Percentiles rank a stretch among this genome's conserved stretches.
Conservation (phyloP, 2,329 filamentous ascomycete species). For the Fusarium chaquense region DNA sequence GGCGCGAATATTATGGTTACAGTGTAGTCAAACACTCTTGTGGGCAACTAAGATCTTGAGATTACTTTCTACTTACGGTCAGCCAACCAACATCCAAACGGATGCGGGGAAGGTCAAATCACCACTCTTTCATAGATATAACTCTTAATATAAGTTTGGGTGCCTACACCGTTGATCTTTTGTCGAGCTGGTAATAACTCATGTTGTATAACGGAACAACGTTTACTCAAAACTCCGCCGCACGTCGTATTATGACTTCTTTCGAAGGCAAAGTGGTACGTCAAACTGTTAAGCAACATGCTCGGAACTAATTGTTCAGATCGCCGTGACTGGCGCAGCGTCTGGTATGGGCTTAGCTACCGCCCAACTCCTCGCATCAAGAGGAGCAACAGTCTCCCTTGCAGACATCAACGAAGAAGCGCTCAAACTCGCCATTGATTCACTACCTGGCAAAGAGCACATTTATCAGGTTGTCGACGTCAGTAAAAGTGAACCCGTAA, state of each 20-base stretch:
- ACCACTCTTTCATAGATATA: no score
- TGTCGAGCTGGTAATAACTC: neutral
- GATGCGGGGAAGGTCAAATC: neutral
- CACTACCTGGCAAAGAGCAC: neutral
- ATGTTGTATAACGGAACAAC: no score
- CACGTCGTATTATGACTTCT: neutral
- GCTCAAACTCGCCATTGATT: neutral
- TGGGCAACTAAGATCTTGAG: neutral
- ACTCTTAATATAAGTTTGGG: neutral
- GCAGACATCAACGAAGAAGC: constrained; percentile 37
- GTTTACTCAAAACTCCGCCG: no score
- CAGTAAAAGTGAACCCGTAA: constrained; percentile 20
- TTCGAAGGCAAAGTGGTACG: constrained; percentile 21
- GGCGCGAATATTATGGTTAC: neutral
- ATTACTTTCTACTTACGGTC: neutral
- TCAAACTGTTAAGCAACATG: fast-evolving
- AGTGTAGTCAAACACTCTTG: neutral
- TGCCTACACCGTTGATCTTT: fast-evolving
- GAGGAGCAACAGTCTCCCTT: constrained; percentile 39
- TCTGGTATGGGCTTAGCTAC: constrained; percentile 42
- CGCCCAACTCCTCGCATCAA: constrained; percentile 33
- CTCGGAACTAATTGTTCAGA: neutral
- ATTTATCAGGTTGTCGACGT: constrained; percentile 27
- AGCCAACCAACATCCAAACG: neutral
- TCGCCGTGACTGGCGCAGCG: constrained; percentile 40